Percentiles rank a stretch among this genome's conserved stretches.
phyloP scores from a whole-genome alignment of 148 eudicot species.

The Camellia lanceoleosa region DNA sequence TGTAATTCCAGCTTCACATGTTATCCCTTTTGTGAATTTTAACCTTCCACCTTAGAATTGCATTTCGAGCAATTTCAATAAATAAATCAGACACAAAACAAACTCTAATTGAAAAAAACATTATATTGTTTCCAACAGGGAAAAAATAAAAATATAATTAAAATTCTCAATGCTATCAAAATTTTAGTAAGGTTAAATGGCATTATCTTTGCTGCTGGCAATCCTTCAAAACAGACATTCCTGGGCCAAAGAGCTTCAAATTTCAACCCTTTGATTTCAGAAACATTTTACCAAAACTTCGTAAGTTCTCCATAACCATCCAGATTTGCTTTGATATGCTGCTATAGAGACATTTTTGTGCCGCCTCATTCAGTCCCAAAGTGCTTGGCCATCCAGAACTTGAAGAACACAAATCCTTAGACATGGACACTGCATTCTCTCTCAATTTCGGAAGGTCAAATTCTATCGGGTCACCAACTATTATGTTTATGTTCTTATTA shows the following conservation, averaged over 20 bases:
- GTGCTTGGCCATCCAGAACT: conserved; percentile 58
- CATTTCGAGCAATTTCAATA: background rate
- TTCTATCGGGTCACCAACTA: conserved; percentile 78
- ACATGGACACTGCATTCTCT: conserved; percentile 42
- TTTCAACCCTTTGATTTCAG: conserved; percentile 13
- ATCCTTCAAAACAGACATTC: background rate
- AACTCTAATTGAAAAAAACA: background rate
- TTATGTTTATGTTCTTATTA: conserved; percentile 58
- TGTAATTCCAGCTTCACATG: too few species aligned
- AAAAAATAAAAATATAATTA: background rate
- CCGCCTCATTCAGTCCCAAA: conserved; percentile 64
- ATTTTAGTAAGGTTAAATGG: background rate
- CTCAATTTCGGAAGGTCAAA: conserved; percentile 68
- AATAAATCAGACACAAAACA: background rate
- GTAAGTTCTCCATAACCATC: conserved; percentile 62
- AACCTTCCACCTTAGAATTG: too few species aligned
- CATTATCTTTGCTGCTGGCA: background rate
- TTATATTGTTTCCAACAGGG: background rate
- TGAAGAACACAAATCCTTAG: conserved; percentile 39
- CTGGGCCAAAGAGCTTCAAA: background rate
- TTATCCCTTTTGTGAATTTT: too few species aligned
- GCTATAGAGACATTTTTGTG: conserved; percentile 69
- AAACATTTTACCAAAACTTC: conserved; percentile 39
- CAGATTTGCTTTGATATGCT: conserved; percentile 71
- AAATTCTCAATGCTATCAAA: conserved; percentile 1